phyloP scores from a whole-genome alignment of 345 rosid species.

The Dovyalis caffra region DNA sequence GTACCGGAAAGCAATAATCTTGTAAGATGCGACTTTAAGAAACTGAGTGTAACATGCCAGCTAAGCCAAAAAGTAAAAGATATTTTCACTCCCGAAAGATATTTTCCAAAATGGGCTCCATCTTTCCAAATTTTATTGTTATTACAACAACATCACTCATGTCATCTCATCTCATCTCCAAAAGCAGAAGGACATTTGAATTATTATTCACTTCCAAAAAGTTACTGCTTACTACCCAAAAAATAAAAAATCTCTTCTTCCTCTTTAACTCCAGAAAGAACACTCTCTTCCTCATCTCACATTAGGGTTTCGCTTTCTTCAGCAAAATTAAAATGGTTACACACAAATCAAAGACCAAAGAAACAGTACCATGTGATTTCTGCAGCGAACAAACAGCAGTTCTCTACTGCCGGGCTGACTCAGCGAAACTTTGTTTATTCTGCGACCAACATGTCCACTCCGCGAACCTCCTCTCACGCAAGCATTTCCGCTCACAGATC shows the following conservation, averaged over 20 bases:
- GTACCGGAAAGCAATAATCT: no score
- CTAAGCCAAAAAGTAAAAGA: constrained; percentile 23
- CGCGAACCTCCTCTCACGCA: constrained; percentile 70
- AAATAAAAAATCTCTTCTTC: constrained; percentile 3
- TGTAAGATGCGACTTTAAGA: no score
- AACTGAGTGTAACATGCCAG: constrained; percentile 11
- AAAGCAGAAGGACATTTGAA: constrained; percentile 1
- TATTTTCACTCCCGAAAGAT: constrained; percentile 15
- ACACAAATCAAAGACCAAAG: constrained; percentile 25
- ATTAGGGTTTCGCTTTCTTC: not conserved
- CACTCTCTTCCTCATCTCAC: not conserved
- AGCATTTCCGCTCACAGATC: constrained; percentile 93
- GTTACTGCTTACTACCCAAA: not conserved
- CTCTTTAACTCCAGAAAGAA: not conserved
- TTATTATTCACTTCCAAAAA: not conserved
- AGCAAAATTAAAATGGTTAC: constrained; percentile 31
- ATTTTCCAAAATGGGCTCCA: constrained; percentile 12
- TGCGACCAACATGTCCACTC: constrained; percentile 95
- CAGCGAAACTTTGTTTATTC: constrained; percentile 79
- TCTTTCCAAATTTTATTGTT: not conserved
- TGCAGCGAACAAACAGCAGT: constrained; percentile 68
- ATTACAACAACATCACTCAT: not conserved
- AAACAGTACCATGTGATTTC: constrained; percentile 61
- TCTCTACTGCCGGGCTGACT: constrained; percentile 80
- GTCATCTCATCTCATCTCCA: not conserved